These are phyloP conservation scores for Venturia pyrina DNA, from an alignment of 2,329 filamentous ascomycete genomes.

Conservation along the genomic window DNA sequence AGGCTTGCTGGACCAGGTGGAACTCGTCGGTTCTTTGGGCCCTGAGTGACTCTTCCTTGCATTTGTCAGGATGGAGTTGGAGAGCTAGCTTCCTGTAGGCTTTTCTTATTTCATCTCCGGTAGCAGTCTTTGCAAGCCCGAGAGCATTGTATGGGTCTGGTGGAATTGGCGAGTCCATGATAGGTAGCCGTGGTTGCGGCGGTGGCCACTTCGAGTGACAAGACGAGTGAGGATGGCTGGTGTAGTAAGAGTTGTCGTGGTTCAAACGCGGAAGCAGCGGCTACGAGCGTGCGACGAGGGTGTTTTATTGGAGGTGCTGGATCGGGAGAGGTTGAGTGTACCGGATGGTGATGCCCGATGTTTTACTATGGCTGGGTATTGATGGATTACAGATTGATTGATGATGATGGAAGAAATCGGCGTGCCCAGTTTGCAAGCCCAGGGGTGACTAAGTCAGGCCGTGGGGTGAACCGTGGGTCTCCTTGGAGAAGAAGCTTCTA, in stretches of 20 bases:
- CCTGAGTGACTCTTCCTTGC: conserved; percentile 63
- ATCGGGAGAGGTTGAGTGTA: too few relatives aligned
- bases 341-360: not conserved
- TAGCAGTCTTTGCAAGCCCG: conserved; percentile 62
- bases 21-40: conserved; percentile 76
- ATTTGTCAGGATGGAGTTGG: conserved; percentile 83
- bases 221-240: not conserved
- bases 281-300: not conserved
- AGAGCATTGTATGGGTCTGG: conserved; percentile 73
- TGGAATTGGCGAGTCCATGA: conserved; percentile 36
- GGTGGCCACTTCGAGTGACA: not conserved
- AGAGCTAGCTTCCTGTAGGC: conserved; percentile 80
- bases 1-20: conserved; percentile 84
- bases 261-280: not conserved
- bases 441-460: not conserved
- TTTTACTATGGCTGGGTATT: not conserved
- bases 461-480: not conserved
- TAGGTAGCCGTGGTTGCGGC: conserved; percentile 15
- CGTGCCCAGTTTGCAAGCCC: not conserved
- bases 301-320: too few relatives aligned
- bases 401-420: not conserved
- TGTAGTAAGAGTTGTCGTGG: not conserved
- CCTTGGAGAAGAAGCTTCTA: not conserved
- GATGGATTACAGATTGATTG: not conserved
- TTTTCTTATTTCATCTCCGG: conserved; percentile 60